Evolutionary conservation across 2,329 filamentous ascomycete genomes (phyloP).

Genomic region (Alternaria longipes): DNA sequence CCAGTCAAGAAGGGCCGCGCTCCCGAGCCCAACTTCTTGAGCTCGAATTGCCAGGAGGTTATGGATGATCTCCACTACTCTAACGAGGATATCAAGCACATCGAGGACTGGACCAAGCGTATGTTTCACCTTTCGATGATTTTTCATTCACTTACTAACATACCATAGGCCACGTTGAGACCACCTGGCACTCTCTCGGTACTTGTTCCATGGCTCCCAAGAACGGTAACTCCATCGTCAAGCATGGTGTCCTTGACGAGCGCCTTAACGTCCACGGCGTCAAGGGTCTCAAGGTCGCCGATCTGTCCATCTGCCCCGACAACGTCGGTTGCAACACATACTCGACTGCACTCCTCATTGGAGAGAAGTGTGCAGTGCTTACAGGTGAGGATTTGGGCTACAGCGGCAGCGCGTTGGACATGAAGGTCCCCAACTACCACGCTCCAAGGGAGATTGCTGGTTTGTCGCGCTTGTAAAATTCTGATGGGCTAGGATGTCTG

Average conservation of each 20-base stretch:
- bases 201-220: slow-evolving; percentile 81
- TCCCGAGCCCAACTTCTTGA: slow-evolving; percentile 63
- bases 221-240: slow-evolving; percentile 81
- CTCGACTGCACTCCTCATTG: slow-evolving; percentile 76
- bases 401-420: slow-evolving; percentile 75
- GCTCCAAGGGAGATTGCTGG: slow-evolving; percentile 57
- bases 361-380: slow-evolving; percentile 76
- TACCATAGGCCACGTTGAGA: slow-evolving; percentile 69
- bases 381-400: slow-evolving; percentile 79
- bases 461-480: slow-evolving; percentile 52
- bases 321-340: slow-evolving; percentile 72
- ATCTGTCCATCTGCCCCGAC: slow-evolving; percentile 79
- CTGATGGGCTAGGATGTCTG: not conserved
- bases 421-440: slow-evolving; percentile 70
- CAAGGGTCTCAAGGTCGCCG: slow-evolving; percentile 79
- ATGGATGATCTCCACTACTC: slow-evolving; percentile 73
- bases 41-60: slow-evolving; percentile 69
- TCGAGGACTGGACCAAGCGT: slow-evolving; percentile 70
- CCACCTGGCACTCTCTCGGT: slow-evolving; percentile 73
- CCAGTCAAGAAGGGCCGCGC: slow-evolving; percentile 66
- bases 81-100: slow-evolving; percentile 68
- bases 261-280: slow-evolving; percentile 81
- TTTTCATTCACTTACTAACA: not conserved
- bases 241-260: slow-evolving; percentile 80
- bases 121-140: slow-evolving; percentile 12